Percentiles rank a stretch among this genome's conserved stretches.
phyloP scores from a whole-genome alignment of 805 yeast species.

The Hanseniaspora guilliermondii region DNA sequence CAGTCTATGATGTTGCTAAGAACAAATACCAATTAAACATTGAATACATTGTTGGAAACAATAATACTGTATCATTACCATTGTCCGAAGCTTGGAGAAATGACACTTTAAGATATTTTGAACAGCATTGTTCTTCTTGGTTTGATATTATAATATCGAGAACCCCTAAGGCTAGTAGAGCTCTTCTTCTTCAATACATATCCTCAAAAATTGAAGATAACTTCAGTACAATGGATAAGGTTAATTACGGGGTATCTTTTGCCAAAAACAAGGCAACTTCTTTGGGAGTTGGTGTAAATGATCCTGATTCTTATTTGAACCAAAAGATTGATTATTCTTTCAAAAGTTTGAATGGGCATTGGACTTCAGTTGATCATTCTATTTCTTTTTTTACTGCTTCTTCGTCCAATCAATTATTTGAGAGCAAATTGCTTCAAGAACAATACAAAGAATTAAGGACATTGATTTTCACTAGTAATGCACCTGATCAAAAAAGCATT shows the following conservation, averaged over 20 bases:
- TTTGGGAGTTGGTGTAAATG: conserved; percentile 44
- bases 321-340: conserved; percentile 2
- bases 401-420: neutral
- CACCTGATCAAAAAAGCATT: neutral
- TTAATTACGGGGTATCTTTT: conserved; percentile 71
- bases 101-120: conserved; percentile 48
- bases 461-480: neutral
- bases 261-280: conserved; percentile 81
- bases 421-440: neutral
- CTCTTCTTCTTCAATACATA: conserved; percentile 66
- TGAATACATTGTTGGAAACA: conserved; percentile 38
- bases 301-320: conserved; percentile 42
- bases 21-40: conserved; percentile 79
- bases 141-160: conserved; percentile 41
- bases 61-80: conserved; percentile 27
- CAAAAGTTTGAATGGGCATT: neutral
- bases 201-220: conserved; percentile 23
- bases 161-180: conserved; percentile 62
- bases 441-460: neutral
- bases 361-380: conserved; percentile 16
- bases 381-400: conserved; percentile 8
- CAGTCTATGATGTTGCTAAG: conserved; percentile 70
- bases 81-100: conserved; percentile 77
- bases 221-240: conserved; percentile 31
- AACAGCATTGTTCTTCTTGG: conserved; percentile 56